Evolutionary conservation across 768 basidiomycete genomes (phyloP), one percentile per base, ranked within the genome.

Genomic region (Trametopsis cervina): DNA sequence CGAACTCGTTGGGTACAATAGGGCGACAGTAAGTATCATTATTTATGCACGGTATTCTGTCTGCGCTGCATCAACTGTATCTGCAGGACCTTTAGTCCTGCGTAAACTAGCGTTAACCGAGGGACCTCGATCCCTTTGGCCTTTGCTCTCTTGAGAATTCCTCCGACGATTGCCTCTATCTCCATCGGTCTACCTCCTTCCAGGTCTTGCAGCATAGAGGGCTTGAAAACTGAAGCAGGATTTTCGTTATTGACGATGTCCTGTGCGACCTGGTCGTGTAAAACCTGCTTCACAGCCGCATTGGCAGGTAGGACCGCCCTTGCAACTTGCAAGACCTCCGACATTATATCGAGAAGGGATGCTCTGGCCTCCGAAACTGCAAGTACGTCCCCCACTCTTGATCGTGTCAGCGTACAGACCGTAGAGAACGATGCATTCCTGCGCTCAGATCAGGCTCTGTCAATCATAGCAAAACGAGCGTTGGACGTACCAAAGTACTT

Each of bases 151-250:
- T 47, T 57, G n/a, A 59, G 40, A 4, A 61, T 56, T 0, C 60
- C 60, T 15, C 60, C 60, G 9, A 70, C 53, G 36, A 70, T 70
- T 15, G 62, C 68, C 41, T 70, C 67, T 12, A 70, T 56, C 50
- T 70, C 69, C 59, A 69, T 64, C 13, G 68, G 67, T 27, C 65
- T 53, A 4, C 60, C 60, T n/a, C 55, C 54, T 33, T 68, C 67
- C 47, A 67, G 51, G 44, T 69, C 68, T 9, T 67, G 63, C 1
- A 66, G 59, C 67, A 68, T 69, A 2, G 63, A 65, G 1, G 68
- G 68, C 44, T 63, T 61, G 58, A 65, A 67, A 1, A 42, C 46
- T 10, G 59, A 60, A 36, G 47, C 21, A 45, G 58, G 45, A 41
- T 57, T 54, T 56, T 59, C 54, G 44, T 54, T 40, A 29, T 58